Base-by-base conservation (phyloP, 371 early-diverging fungal species). In the Entomophthora muscae region DNA sequence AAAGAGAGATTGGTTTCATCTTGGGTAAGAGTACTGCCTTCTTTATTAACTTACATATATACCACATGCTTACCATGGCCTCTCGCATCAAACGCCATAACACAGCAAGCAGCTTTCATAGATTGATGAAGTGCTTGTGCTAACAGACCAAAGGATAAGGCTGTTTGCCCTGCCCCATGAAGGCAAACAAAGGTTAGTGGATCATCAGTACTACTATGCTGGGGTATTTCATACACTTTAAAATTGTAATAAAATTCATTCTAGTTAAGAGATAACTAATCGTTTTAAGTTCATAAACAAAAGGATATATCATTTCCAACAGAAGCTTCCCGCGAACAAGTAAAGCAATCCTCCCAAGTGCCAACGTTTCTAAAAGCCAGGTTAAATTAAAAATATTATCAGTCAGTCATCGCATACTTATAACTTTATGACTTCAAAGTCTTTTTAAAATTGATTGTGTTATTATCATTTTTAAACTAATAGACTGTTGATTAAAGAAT, bases 161-260 rank as follows among this genome's bases (percentile, higher is more conserved):
- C 90, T 0, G 85, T 77, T 64, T 83, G 83, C 0, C 93, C 95
- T 0, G 90, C 95, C 23, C 95, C 95, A 69, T 95, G 95, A 72
- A 89, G 91, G 69, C 90, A 77, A 51, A 91, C 76, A 76, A 91
- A 87, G 12, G 91, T 63, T 42, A 42, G 10, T 17, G 42, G 42
- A 5, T 42, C 42, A 5, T 42, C 42, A 5, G 17, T 10, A 17
- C 17, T 42, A 17, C 10, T 42, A 17, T 17, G 5, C 42, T 42
- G 42, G 42, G 42, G 42, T 42, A 42, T 42, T 17, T 42, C 10
- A 17, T 42, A 42, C 42, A 42, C 42, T 42, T 42, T 5, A 42
- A 42, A 42, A 17, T 5, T 42, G 42, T 42, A 17, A 42, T 42
- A 42, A 17, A 17, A 10, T 42, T 42, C 42, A 42, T 10, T 17